These are phyloP conservation scores for Cunninghamia lanceolata DNA, from an alignment of 75 land plant species.

Conservation along the genomic window DNA sequence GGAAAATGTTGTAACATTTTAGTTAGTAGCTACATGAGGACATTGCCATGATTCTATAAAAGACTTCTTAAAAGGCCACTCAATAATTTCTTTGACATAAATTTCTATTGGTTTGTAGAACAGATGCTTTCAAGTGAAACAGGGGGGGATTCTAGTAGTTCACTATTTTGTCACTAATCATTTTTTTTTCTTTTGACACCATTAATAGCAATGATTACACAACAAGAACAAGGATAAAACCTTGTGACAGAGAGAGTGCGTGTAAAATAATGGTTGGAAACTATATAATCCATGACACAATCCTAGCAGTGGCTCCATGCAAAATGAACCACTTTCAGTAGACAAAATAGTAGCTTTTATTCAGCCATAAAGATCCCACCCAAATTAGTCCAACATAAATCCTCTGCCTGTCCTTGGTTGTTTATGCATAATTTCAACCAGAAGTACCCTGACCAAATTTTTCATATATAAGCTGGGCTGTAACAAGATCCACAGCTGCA, in stretches of 20 bases:
- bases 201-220: not conserved
- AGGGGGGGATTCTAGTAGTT: no score
- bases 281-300: not conserved
- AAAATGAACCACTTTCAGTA: not conserved
- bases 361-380: not conserved
- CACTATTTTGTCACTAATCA: not conserved
- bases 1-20: not conserved
- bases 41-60: not conserved
- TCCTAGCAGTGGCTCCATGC: not conserved
- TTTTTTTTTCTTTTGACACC: not conserved
- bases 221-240: not conserved
- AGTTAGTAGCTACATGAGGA: no score
- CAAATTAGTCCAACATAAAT: not conserved
- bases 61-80: not conserved
- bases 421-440: not conserved
- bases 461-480: slow-evolving; percentile 80
- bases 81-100: not conserved
- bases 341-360: not conserved
- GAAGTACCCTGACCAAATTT: slow-evolving; percentile 8
- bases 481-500: slow-evolving; percentile 63
- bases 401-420: not conserved
- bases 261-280: not conserved
- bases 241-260: no score
- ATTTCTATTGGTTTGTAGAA: not conserved
- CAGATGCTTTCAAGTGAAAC: no score